A percentile compares a stretch with the other conserved stretches of the same genome.
Evolutionary conservation across 1,284 basidiomycete species (phyloP).

Genomic region (Tylopilus sp.): DNA sequence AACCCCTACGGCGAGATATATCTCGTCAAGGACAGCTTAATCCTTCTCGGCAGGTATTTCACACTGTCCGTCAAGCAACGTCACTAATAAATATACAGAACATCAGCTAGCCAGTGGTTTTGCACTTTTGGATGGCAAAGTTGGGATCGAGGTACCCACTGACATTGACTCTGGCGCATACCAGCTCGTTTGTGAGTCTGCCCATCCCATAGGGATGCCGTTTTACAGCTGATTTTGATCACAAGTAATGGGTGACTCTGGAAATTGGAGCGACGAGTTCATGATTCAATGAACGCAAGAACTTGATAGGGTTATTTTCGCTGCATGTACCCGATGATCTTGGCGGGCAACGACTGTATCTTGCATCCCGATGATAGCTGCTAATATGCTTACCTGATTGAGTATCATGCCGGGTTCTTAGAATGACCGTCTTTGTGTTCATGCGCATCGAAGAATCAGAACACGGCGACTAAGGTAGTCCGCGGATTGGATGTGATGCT

Average conservation of each 20-base stretch:
- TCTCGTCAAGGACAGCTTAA: constrained; percentile 40
- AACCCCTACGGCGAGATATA: constrained; percentile 47
- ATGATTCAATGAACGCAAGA: constrained; percentile 39
- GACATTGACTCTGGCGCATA: constrained; percentile 46
- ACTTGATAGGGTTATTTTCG: neutral
- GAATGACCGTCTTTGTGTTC: neutral
- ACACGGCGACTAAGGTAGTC: too few relatives aligned
- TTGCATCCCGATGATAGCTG: too few relatives aligned
- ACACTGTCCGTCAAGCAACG: constrained; percentile 6
- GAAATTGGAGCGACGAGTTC: constrained; percentile 48
- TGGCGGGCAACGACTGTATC: neutral
- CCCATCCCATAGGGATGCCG: constrained; percentile 15
- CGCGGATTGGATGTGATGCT: too few relatives aligned
- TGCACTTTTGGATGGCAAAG: constrained; percentile 44
- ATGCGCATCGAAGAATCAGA: too few relatives aligned
- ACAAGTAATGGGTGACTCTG: constrained; percentile 52
- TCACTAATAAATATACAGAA: constrained; percentile 8
- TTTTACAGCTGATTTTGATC: neutral
- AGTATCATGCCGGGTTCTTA: too few relatives aligned
- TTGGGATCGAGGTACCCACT: constrained; percentile 48
- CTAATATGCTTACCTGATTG: too few relatives aligned
- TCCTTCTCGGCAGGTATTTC: constrained; percentile 44
- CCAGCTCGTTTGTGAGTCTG: constrained; percentile 49
- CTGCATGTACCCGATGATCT: neutral
- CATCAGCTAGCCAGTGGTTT: constrained; percentile 42